phyloP scores from a whole-genome alignment of 768 basidiomycete genomes.

The Termitomyces heimii region DNA sequence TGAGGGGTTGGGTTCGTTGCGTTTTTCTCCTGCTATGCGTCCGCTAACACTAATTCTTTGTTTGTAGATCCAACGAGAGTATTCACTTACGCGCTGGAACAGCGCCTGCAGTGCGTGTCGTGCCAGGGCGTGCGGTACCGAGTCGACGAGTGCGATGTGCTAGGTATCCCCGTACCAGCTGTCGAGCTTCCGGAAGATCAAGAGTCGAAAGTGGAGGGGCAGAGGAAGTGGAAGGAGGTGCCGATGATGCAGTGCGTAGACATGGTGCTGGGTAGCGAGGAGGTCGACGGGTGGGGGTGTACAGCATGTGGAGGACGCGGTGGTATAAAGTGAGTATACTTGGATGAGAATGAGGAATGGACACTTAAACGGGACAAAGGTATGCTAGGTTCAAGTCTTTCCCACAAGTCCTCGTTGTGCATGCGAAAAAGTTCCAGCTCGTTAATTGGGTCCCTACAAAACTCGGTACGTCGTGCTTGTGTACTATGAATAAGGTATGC shows the following conservation, averaged over 20 bases:
- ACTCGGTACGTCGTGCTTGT: slow-evolving; percentile 50
- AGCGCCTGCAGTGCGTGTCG: slow-evolving; percentile 73
- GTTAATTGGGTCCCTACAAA: slow-evolving; percentile 97
- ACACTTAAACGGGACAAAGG: slow-evolving; percentile 28
- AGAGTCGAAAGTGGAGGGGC: slow-evolving; percentile 31
- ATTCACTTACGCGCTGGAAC: slow-evolving; percentile 82
- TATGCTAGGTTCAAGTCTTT: slow-evolving; percentile 70
- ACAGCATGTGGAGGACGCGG: slow-evolving; percentile 64
- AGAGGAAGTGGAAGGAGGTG: slow-evolving; percentile 59
- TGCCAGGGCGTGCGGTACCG: slow-evolving; percentile 83
- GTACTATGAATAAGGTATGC: neutral
- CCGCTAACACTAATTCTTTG: neutral
- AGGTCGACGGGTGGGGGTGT: slow-evolving; percentile 70
- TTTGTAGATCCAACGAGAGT: slow-evolving; percentile 60
- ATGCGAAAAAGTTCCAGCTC: slow-evolving; percentile 91
- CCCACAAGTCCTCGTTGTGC: slow-evolving; percentile 83
- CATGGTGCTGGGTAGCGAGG: slow-evolving; percentile 50
- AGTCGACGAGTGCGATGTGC: slow-evolving; percentile 65
- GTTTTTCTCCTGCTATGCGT: neutral
- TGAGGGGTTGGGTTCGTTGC: slow-evolving; percentile 17
- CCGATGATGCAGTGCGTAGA: slow-evolving; percentile 57
- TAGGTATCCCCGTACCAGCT: slow-evolving; percentile 80
- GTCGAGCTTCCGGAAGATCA: slow-evolving; percentile 33
- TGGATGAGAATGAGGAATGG: neutral
- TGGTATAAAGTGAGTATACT: slow-evolving; percentile 56